phyloP scores from a whole-genome alignment of 805 yeast genomes.

The Blastobotrys muscicola region DNA sequence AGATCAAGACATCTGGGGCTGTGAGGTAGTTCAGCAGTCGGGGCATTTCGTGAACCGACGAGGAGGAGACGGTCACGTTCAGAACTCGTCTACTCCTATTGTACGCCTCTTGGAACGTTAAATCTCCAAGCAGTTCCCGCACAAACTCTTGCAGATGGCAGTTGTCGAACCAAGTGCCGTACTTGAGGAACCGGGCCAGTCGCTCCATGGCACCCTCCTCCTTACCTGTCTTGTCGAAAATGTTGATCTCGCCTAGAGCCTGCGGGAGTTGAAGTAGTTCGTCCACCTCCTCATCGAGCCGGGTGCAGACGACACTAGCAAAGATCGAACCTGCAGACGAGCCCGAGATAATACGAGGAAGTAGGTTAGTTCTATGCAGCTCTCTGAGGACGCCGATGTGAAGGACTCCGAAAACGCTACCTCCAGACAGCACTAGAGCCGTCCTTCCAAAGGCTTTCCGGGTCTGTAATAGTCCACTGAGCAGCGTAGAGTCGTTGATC shows the following conservation, averaged over 20 bases:
- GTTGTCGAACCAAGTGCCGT: conserved; percentile 86
- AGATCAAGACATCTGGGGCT: conserved; percentile 82
- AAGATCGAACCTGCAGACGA: conserved; percentile 94
- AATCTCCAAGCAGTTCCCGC: conserved; percentile 71
- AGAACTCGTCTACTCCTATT: conserved; percentile 89
- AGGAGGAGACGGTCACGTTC: conserved; percentile 89
- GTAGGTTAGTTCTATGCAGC: conserved; percentile 57
- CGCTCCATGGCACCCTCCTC: conserved; percentile 44
- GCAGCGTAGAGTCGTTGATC: conserved; percentile 57
- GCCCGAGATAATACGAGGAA: conserved; percentile 87
- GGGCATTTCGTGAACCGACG: conserved; percentile 86
- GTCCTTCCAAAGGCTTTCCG: conserved; percentile 89
- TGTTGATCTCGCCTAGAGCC: conserved; percentile 36
- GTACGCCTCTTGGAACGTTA: conserved; percentile 90
- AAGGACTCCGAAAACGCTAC: conserved; percentile 86
- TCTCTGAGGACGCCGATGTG: conserved; percentile 89
- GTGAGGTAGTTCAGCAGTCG: conserved; percentile 81
- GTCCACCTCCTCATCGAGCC: conserved; percentile 55
- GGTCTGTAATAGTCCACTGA: conserved; percentile 78
- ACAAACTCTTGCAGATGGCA: conserved; percentile 61
- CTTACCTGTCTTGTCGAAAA: conserved; percentile 47
- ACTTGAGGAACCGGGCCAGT: conserved; percentile 57
- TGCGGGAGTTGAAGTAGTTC: conserved; percentile 43
- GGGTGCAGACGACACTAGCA: conserved; percentile 79
- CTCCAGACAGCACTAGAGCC: conserved; percentile 91